These are phyloP conservation scores for Geotrichum restrictum DNA, from an alignment of 1,139 yeast species.

Conservation along the genomic window DNA sequence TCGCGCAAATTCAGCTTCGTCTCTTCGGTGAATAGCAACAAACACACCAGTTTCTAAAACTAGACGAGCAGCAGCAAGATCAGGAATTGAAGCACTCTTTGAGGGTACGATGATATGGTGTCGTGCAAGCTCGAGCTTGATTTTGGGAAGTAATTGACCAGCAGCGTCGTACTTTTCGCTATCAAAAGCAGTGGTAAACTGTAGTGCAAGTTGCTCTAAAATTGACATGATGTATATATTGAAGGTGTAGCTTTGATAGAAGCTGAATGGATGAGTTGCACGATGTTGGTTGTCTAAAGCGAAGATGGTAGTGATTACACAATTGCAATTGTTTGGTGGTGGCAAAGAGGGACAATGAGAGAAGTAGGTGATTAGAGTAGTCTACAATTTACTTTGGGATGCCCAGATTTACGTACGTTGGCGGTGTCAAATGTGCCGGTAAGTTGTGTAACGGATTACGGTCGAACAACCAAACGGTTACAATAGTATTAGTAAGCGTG, in stretches of 20 bases:
- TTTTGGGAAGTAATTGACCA: conserved; percentile 57
- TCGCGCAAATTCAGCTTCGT: conserved; percentile 65
- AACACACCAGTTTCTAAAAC: conserved; percentile 86
- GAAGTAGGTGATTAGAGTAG: background rate
- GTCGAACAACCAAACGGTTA: no score
- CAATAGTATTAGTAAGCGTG: no score
- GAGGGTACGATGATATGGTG: conserved; percentile 75
- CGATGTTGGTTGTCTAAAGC: background rate
- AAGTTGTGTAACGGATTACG: no score
- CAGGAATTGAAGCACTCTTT: conserved; percentile 42
- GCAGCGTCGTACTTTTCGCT: conserved; percentile 59
- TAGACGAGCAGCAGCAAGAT: conserved; percentile 71
- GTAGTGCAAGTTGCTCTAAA: conserved; percentile 47
- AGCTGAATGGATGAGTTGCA: background rate
- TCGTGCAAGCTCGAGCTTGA: conserved; percentile 75
- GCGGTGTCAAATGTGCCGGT: background rate
- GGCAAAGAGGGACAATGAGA: background rate
- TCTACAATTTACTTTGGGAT: background rate
- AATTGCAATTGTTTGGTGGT: background rate
- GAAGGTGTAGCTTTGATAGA: background rate
- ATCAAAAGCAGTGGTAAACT: conserved; percentile 62
- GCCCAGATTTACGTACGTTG: background rate
- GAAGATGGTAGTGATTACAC: background rate
- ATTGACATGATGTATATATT: conserved; percentile 25
- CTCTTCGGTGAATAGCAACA: conserved; percentile 59